Base-by-base conservation (phyloP, 1,284 basidiomycete species). In the Stereum hirsutum region DNA sequence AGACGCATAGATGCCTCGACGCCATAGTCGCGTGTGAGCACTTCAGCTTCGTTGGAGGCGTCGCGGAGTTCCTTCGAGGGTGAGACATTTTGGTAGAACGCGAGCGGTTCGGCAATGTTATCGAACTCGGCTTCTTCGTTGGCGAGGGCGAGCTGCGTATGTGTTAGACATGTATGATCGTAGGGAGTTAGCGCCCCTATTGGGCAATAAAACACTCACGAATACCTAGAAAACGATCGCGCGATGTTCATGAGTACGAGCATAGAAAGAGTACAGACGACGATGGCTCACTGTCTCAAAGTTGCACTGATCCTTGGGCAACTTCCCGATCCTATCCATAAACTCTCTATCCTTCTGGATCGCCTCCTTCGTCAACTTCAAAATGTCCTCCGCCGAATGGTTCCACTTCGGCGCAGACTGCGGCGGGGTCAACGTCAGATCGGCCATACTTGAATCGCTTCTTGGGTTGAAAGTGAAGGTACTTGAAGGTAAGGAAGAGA, bases 31-130 rank as follows among this genome's bases (percentile, higher is more conserved):
- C 78, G 75, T 19, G 80, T 60, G 33, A 76, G 63, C n/a, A 74
- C 70, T 56, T 89, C 85, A 1, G 81, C 78, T 30, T 75, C 74
- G 44, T 78, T 83, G 1, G 83, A 81, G 1, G 84, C 81, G 52
- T 89, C 84, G 6, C 88, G 73, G 17, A 90, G 68, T 36, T 73
- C 74, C 56, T 88, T 80, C 42, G 70, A 66, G 0, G 78, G 64
- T 12, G 84, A 83, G 17, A 90, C 84, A 51, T 88, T 86, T 58
- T 88, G 83, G 56, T 89, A 85, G 62, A 90, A 90, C 0, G 68
- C 62, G 11, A 85, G 66, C 0, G 82, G 82, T 51, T 83, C 80
- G 6, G 68, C 55, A 26, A 65, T 54, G 7, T 58, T 56, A 42
- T 80, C 74, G 25, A 78, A 63, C 10, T 67, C 59, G 8, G 77